phyloP scores from a whole-genome alignment of 1,284 basidiomycete genomes.

The Pseudozyma sp. region DNA sequence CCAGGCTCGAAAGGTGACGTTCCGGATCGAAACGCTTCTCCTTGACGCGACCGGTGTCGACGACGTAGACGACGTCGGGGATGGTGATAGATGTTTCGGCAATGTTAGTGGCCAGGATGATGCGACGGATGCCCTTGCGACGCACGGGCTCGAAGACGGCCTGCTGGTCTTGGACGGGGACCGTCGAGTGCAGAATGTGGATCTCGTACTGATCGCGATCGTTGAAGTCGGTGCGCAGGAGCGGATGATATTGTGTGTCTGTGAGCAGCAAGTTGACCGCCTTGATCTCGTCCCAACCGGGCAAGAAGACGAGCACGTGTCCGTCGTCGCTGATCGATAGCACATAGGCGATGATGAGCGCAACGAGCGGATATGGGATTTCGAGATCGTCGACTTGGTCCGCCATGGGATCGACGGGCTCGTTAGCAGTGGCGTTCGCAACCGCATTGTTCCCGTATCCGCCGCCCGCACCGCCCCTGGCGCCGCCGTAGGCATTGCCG shows the following conservation, averaged over 20 bases:
- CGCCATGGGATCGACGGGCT: constrained; percentile 56
- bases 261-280: constrained; percentile 79
- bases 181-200: constrained; percentile 90
- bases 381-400: constrained; percentile 78
- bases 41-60: constrained; percentile 89
- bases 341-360: constrained; percentile 84
- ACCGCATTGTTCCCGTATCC: constrained; percentile 33
- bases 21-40: constrained; percentile 94
- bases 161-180: constrained; percentile 90
- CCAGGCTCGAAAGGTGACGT: constrained; percentile 84
- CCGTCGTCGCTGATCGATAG: constrained; percentile 81
- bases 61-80: constrained; percentile 93
- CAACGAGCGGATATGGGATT: constrained; percentile 84
- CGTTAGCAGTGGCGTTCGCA: constrained; percentile 46
- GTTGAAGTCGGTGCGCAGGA: constrained; percentile 67
- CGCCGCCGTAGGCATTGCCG: constrained; percentile 10
- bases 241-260: constrained; percentile 71
- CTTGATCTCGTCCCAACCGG: constrained; percentile 92
- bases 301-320: constrained; percentile 90
- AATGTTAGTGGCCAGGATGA: constrained; percentile 95
- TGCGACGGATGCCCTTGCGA: constrained; percentile 75
- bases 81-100: constrained; percentile 90
- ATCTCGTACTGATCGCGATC: constrained; percentile 74
- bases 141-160: constrained; percentile 77
- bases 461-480: constrained; percentile 20